A percentile compares a stretch with the other conserved stretches of the same genome.
These are phyloP conservation scores for Vigna unguiculata DNA, from an alignment of 306 rosid species.

Conservation along the genomic window DNA sequence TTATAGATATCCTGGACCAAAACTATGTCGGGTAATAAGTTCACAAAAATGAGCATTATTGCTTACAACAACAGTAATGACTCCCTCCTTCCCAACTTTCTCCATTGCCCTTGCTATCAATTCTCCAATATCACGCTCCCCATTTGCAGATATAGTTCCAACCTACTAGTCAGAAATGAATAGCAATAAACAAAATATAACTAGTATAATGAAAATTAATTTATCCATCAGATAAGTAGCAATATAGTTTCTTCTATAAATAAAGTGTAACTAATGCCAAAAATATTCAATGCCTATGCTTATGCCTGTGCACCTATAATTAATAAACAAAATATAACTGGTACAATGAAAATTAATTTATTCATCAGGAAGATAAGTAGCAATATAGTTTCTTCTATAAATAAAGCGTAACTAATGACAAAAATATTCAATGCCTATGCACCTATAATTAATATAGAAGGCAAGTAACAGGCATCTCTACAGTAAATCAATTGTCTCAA, in stretches of 20 bases:
- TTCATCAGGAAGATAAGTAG: slow-evolving; percentile 31
- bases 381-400: neutral
- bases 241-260: neutral
- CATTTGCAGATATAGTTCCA: slow-evolving; percentile 95
- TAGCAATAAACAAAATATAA: slow-evolving; percentile 12
- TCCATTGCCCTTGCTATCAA: slow-evolving; percentile 96
- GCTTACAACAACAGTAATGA: slow-evolving; percentile 88
- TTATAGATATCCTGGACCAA: slow-evolving; percentile 34
- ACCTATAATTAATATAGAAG: slow-evolving; percentile 23
- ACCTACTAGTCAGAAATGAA: slow-evolving; percentile 58
- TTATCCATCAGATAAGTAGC: slow-evolving; percentile 22
- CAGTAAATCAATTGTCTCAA: slow-evolving; percentile 11
- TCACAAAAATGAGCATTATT: slow-evolving; percentile 27
- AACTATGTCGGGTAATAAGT: slow-evolving; percentile 15
- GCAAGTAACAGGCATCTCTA: slow-evolving; percentile 10
- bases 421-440: slow-evolving; percentile 21
- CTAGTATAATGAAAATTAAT: neutral
- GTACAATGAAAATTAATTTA: neutral
- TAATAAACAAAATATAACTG: slow-evolving; percentile 14
- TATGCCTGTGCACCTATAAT: slow-evolving; percentile 15
- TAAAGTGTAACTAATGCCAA: neutral
- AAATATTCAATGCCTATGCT: slow-evolving; percentile 10
- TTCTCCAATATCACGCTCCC: slow-evolving; percentile 92
- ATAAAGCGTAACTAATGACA: slow-evolving; percentile 4
- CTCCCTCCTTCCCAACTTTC: slow-evolving; percentile 98